Evolutionary conservation across 108 stramenopile species (phyloP).

Genomic region (Stephanodiscus minutulus): DNA sequence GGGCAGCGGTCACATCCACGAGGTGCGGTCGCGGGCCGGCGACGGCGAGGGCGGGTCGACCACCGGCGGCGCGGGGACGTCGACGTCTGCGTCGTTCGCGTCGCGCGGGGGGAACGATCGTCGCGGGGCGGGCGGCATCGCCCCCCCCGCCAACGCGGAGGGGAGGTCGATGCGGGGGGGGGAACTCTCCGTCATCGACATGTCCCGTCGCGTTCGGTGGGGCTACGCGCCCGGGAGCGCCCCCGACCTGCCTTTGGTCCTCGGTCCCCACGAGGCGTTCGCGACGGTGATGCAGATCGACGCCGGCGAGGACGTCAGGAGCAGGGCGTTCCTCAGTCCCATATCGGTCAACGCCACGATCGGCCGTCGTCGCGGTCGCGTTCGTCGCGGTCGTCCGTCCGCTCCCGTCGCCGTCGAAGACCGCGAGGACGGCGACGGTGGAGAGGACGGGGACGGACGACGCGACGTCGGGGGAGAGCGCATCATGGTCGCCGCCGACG

Average conservation of each 20-base stretch:
- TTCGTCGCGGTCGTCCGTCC: too few species aligned
- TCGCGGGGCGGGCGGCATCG: neutral
- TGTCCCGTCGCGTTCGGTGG: constrained; percentile 78
- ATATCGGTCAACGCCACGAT: constrained; percentile 76
- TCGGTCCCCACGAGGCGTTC: constrained; percentile 69
- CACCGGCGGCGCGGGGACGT: neutral
- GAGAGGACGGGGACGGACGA: neutral
- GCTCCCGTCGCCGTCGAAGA: too few species aligned
- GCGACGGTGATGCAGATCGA: constrained; percentile 77
- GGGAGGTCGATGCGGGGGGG: constrained; percentile 52
- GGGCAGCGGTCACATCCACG: too few species aligned
- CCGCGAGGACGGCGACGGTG: neutral
- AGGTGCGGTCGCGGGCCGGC: neutral
- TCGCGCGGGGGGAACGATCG: neutral
- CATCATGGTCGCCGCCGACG: constrained; percentile 70
- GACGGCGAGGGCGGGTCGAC: constrained; percentile 9
- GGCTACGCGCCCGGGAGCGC: constrained; percentile 68
- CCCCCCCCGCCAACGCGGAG: neutral
- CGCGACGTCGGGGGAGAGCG: constrained; percentile 18
- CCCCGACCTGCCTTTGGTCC: constrained; percentile 63
- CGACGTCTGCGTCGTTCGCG: neutral
- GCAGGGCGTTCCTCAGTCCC: constrained; percentile 64
- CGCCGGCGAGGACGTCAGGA: constrained; percentile 57
- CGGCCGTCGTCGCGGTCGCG: constrained; percentile 8
- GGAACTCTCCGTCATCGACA: constrained; percentile 64